A percentile compares a stretch with the other conserved stretches of the same genome.
These are phyloP conservation scores for Tetrapisispora taiwanensis DNA, from an alignment of 805 yeast genomes.

Conservation along the genomic window DNA sequence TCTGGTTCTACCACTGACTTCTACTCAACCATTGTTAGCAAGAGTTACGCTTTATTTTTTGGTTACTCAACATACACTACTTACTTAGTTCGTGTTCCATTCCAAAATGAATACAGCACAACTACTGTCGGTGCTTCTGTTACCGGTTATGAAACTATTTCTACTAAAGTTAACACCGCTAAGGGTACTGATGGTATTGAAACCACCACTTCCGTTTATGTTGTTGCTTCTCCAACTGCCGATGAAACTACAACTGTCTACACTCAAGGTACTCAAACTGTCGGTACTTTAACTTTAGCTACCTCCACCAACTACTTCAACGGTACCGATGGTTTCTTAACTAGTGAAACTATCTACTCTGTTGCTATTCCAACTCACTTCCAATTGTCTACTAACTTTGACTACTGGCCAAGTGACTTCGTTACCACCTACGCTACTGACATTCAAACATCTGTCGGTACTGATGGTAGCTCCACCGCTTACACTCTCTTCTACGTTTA, in stretches of 20 bases:
- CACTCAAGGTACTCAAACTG: slow-evolving; percentile 4
- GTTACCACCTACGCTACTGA: slow-evolving; percentile 7
- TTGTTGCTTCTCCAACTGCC: neutral
- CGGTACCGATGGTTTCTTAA: slow-evolving; percentile 1
- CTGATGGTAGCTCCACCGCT: slow-evolving; percentile 7
- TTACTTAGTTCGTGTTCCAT: slow-evolving; percentile 1
- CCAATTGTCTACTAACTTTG: neutral
- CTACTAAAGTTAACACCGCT: neutral
- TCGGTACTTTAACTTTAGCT: neutral
- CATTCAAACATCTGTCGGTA: slow-evolving; percentile 6
- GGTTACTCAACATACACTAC: neutral
- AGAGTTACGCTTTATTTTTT: neutral
- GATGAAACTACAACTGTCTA: slow-evolving; percentile 2
- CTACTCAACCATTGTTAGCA: neutral
- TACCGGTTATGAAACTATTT: neutral
- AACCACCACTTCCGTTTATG: neutral
- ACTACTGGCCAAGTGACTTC: neutral
- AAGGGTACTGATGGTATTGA: neutral
- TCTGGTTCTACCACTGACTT: neutral
- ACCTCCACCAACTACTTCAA: neutral
- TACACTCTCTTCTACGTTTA: slow-evolving; percentile 9
- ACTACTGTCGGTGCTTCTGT: neutral
- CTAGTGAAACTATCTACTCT: neutral
- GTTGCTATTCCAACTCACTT: slow-evolving; percentile 4
- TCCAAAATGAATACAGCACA: neutral